Base-by-base conservation (phyloP, 1,284 basidiomycete species). In the Fomitopsis pinicola region DNA sequence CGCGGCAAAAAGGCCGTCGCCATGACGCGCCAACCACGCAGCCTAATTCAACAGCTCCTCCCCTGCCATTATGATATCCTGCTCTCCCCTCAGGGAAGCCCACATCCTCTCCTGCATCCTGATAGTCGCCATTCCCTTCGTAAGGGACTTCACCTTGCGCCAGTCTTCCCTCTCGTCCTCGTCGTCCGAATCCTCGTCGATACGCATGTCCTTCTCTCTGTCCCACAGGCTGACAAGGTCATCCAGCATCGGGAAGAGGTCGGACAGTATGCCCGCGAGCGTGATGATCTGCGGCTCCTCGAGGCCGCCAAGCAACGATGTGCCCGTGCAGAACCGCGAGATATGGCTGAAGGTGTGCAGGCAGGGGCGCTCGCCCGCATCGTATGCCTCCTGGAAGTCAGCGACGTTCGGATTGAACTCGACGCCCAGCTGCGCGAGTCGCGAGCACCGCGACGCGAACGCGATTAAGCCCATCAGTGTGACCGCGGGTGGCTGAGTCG, bases 221-320 rank as follows among this genome's bases (percentile, higher is more conserved):
- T 26, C 22, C 48, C 48, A 50, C 48, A 50, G 15, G 28, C 28
- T 50, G 5, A 33, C 35, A 38, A 66, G 12, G n/a, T 8, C 5
- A 22, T 19, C 9, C 50, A 68, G n/a, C 12, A 60, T 28, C 8
- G 67, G 67, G 50, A 63, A 66, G 30, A 68, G 8, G 45, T 68
- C 65, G 57, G 67, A 65, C 36, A 66, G 48, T 57, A 64, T 61
- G n/a, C 61, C 62, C 33, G 65, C 56, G 45, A 66, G 56, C 40
- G 61, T 56, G 30, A 62, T 46, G 33, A 42, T 35, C 46, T 65
- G 58, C 28, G 56, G 17, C 2, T 57, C 55, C 15, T 56, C 55
- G 10, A n/a, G n/a, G 22, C 28, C 28, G 46, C 35, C 35, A 30
- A 65, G 36, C 40, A 19, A 30, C 6, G 67, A 42, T 55, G 65